Percentiles rank a stretch among this genome's conserved stretches.
phyloP scores from a whole-genome alignment of 441 rosid species.

The Euphorbia corollata region DNA sequence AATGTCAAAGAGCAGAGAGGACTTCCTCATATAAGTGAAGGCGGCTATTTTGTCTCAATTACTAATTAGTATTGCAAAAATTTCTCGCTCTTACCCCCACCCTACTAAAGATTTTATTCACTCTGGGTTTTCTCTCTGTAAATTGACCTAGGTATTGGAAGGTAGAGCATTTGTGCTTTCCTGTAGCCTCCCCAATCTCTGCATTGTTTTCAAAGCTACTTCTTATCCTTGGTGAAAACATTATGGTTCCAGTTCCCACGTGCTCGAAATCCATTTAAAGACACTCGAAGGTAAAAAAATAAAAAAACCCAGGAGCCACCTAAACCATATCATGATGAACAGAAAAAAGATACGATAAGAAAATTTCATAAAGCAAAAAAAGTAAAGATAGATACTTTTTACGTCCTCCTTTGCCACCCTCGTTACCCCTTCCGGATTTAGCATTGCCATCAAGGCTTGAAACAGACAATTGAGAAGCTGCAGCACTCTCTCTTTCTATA shows the following conservation, averaged over 20 bases:
- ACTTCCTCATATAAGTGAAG: not conserved
- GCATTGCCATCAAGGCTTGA: slow-evolving; percentile 37
- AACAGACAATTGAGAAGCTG: slow-evolving; percentile 31
- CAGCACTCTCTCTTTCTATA: slow-evolving; percentile 57
- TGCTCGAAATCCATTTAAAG: not conserved
- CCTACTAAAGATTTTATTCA: not conserved
- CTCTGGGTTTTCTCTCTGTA: not conserved
- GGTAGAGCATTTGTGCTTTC: not conserved
- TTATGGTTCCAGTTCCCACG: not conserved
- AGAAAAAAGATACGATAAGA: not conserved
- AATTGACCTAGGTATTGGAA: not conserved
- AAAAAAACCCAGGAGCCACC: not conserved
- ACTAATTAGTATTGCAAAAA: too few species aligned
- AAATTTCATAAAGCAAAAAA: slow-evolving; percentile 18
- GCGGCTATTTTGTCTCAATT: not conserved
- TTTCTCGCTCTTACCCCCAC: too few species aligned
- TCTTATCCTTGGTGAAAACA: not conserved
- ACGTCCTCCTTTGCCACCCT: slow-evolving; percentile 89
- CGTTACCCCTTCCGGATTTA: slow-evolving; percentile 63
- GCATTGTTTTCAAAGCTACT: not conserved
- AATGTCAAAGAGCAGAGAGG: not conserved
- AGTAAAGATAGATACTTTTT: slow-evolving; percentile 54
- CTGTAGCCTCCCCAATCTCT: not conserved
- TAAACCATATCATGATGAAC: not conserved
- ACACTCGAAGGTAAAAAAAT: too few species aligned